Conservation (phyloP, 148 eudicot genomes). For the Euryodendron excelsum region DNA sequence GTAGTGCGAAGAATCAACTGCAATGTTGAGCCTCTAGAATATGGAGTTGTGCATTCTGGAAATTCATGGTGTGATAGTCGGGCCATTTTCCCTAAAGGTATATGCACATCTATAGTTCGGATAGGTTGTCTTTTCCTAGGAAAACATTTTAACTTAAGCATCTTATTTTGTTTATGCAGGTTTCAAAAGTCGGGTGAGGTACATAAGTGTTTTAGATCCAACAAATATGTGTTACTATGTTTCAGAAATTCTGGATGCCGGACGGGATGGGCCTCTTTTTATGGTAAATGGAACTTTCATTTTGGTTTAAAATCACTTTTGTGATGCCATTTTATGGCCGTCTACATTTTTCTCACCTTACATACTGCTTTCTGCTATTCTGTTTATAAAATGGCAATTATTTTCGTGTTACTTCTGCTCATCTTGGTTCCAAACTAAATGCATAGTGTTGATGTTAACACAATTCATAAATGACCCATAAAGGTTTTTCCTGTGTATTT, state of each 20-base stretch:
- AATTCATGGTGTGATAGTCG: conserved; percentile 76
- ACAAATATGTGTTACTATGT: conserved; percentile 66
- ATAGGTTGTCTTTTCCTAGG: neutral
- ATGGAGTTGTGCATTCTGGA: conserved; percentile 62
- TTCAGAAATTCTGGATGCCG: conserved; percentile 84
- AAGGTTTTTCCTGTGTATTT: neutral
- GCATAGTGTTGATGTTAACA: neutral
- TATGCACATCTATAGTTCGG: conserved; percentile 14
- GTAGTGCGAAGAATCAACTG: conserved; percentile 80
- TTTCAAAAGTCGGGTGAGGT: conserved; percentile 78
- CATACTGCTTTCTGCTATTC: neutral
- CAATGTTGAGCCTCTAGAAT: conserved; percentile 72
- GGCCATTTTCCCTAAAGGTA: conserved; percentile 92
- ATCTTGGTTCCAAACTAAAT: neutral
- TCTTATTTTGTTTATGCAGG: conserved; percentile 43
- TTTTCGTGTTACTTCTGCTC: neutral
- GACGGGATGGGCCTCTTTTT: conserved; percentile 77
- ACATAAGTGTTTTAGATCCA: conserved; percentile 73
- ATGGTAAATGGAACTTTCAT: conserved; percentile 56
- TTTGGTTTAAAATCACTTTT: neutral
- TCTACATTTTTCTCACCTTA: neutral
- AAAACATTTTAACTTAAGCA: conserved; percentile 5
- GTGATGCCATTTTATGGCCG: neutral
- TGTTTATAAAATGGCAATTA: neutral
- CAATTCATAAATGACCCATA: conserved; percentile 1